Conservation (phyloP, 345 rosid species). For the Crucihimalaya himalaica region DNA sequence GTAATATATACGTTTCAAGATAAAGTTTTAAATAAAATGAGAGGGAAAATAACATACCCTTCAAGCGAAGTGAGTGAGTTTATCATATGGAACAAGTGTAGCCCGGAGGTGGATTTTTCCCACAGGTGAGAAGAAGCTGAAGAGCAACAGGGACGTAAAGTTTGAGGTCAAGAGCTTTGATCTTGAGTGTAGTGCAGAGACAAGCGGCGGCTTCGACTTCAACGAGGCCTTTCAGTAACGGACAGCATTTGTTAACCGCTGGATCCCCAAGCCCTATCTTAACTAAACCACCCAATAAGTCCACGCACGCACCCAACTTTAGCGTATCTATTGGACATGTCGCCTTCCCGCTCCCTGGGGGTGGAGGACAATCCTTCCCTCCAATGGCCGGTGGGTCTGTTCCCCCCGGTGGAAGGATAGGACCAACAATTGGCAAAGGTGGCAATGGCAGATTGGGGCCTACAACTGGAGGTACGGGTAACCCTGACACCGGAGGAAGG, state of each 20-base stretch:
- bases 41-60: slow-evolving; percentile 17
- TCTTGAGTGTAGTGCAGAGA: slow-evolving; percentile 86
- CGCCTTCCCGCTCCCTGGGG: slow-evolving; percentile 29
- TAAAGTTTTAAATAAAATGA: neutral
- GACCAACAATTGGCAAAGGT: slow-evolving; percentile 37
- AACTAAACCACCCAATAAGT: slow-evolving; percentile 82
- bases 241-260: slow-evolving; percentile 81
- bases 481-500: slow-evolving; percentile 25
- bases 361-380: slow-evolving; percentile 45
- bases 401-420: slow-evolving; percentile 36
- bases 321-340: slow-evolving; percentile 84
- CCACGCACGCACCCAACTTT: slow-evolving; percentile 90
- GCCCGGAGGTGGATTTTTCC: slow-evolving; percentile 96
- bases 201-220: slow-evolving; percentile 92
- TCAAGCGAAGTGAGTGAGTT: neutral
- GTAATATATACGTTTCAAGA: neutral
- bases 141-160: slow-evolving; percentile 87
- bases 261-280: slow-evolving; percentile 82
- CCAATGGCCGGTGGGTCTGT: slow-evolving; percentile 26
- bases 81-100: slow-evolving; percentile 81
- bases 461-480: slow-evolving; percentile 24
- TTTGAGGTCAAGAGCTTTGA: slow-evolving; percentile 82
- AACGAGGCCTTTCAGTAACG: slow-evolving; percentile 68
- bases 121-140: slow-evolving; percentile 90
- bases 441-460: slow-evolving; percentile 35